Base-by-base conservation (phyloP, 129 eudicot species). In the Mikania micrantha region DNA sequence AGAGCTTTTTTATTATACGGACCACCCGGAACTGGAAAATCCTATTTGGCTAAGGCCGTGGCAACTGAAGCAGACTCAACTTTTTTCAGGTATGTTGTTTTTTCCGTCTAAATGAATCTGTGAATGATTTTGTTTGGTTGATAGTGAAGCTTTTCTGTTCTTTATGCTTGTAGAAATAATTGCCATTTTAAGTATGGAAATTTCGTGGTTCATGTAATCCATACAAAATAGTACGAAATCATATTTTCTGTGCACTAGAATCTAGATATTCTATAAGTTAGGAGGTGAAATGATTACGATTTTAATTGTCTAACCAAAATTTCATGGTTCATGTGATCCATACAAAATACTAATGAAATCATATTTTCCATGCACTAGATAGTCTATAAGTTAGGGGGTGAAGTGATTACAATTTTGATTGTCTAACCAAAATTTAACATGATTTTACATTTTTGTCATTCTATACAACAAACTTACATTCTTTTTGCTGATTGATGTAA, bases 51-150 rank as follows among this genome's bases (percentile, higher is more conserved):
- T 57, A 83, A 83, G 75, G 88, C 88, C 64, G 85, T 83, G 56
- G 88, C 88, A 40, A 83, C 82, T 3, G 88, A 83, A 80, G 88
- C 88, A 3, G 88, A 83, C 69, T 83, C 88, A 16, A 80, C 85
- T 47, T 83, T 83, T 64, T 83, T 76, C 79, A 83, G 88, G 88
- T 78, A 56, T 15, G 7, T 42, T 50, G 13, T 39, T 48, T 17
- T 34, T 25, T 20, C 39, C 20, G n/a, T 52, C n/a, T 48, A 53
- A 5, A 27, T 5, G 17, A 10, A 9, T 44, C n/a, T 15, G 4
- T 42, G 10, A 38, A 11, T 66, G 57, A 10, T 25, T 28, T 56
- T 25, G 35, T 27, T 56, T 25, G 62, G 36, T 25, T 56, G 20
- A 25, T 39, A 22, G 22, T 3, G 27, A 35, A 61, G 16, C 47